Evolutionary conservation across 2,329 filamentous ascomycete species (phyloP).

Genomic region (Ceratocystis huliohia): DNA sequence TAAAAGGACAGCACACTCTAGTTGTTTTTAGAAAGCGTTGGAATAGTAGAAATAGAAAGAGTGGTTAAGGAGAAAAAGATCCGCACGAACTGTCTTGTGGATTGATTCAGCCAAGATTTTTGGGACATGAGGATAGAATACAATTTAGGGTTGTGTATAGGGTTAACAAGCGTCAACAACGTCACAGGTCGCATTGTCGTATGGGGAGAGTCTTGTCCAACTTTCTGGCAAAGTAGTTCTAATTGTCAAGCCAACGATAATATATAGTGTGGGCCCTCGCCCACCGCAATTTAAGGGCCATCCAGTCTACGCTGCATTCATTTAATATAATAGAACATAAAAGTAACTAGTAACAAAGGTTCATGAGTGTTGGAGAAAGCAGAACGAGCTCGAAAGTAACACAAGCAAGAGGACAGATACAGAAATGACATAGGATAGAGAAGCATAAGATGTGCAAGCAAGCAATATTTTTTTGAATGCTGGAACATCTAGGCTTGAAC

Average conservation of each 20-base stretch:
- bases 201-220: not conserved
- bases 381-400: constrained; percentile 4
- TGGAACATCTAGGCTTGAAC: constrained; percentile 29
- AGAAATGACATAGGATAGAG: constrained; percentile 10
- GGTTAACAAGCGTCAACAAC: not conserved
- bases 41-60: not conserved
- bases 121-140: not conserved
- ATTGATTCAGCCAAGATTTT: not conserved
- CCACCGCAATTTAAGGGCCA: no score
- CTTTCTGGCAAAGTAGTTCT: not conserved
- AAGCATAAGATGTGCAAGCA: constrained; percentile 10
- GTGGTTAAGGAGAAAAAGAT: not conserved
- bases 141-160: not conserved
- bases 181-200: not conserved
- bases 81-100: not conserved
- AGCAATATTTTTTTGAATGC: constrained; percentile 24
- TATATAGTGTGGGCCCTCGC: no score
- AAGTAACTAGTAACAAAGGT: constrained; percentile 2
- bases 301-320: not conserved
- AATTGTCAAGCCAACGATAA: not conserved
- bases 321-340: not conserved
- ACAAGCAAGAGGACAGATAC: constrained; percentile 10
- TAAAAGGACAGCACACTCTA: not conserved
- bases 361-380: not conserved
- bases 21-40: not conserved